Percentiles rank a stretch among this genome's conserved stretches.
These are phyloP conservation scores for Acorus gramineus DNA, from an alignment of 106 monocot genomes.

Conservation along the genomic window DNA sequence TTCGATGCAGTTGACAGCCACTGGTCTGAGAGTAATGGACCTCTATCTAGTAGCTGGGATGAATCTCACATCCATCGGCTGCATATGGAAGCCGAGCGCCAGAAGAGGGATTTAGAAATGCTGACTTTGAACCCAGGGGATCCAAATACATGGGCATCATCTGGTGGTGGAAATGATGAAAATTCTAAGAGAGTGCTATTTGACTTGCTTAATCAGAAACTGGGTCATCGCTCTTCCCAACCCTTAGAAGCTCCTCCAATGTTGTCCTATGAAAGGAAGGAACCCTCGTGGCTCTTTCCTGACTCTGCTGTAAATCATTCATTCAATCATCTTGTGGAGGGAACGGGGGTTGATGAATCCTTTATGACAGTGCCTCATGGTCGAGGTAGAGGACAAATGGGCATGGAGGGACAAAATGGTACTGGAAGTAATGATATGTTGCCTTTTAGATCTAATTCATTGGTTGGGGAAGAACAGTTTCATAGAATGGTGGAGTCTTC, in stretches of 20 bases:
- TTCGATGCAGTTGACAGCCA: constrained; percentile 15
- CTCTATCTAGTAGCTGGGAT: constrained; percentile 17
- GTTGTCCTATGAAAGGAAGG: constrained; percentile 40
- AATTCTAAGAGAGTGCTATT: constrained; percentile 22
- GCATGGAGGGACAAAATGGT: constrained; percentile 17
- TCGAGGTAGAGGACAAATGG: constrained; percentile 10
- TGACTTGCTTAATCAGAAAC: constrained; percentile 35
- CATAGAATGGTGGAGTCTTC: constrained; percentile 8
- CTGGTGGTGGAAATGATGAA: constrained; percentile 23
- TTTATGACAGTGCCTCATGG: constrained; percentile 26
- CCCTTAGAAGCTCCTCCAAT: constrained; percentile 17
- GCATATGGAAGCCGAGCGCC: constrained; percentile 34
- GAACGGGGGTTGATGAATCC: constrained; percentile 8
- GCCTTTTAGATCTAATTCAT: background rate
- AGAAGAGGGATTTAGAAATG: constrained; percentile 19
- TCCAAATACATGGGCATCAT: constrained; percentile 22
- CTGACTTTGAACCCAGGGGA: constrained; percentile 17
- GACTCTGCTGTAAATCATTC: constrained; percentile 24
- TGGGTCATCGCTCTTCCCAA: constrained; percentile 34
- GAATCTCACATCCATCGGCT: constrained; percentile 43
- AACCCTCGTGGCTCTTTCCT: constrained; percentile 39
- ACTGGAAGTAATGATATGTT: constrained; percentile 25
- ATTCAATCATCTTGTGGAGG: constrained; percentile 24
- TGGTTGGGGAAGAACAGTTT: constrained; percentile 8
- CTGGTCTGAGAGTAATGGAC: constrained; percentile 32